Percentiles rank a stretch among this genome's conserved stretches.
These are phyloP conservation scores for Fraxinus anomala DNA, from an alignment of 257 asterid genomes.

Conservation along the genomic window DNA sequence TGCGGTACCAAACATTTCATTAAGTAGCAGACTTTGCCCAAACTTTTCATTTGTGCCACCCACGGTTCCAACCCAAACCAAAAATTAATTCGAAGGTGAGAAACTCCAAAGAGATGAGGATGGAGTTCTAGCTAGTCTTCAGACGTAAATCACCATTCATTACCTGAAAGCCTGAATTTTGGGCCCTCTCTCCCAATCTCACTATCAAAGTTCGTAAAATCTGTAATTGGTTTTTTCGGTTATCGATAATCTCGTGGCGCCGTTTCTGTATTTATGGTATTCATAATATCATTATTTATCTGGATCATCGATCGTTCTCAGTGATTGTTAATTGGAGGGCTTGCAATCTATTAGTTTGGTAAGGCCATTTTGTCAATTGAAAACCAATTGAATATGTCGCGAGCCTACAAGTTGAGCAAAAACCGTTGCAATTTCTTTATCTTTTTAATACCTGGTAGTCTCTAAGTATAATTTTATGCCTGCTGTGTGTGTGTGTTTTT, in stretches of 20 bases:
- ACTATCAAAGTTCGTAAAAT: slow-evolving; percentile 55
- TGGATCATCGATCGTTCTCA: neutral
- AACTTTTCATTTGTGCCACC: too few relatives aligned
- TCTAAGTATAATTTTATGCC: neutral
- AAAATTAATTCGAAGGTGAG: too few relatives aligned
- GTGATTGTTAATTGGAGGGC: neutral
- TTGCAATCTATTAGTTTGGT: neutral
- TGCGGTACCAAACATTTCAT: too few relatives aligned
- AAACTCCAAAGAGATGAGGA: too few relatives aligned
- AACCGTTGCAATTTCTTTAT: neutral
- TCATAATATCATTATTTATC: neutral
- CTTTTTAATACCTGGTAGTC: neutral
- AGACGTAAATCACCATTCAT: too few relatives aligned
- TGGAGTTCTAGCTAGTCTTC: too few relatives aligned
- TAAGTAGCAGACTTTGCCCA: too few relatives aligned
- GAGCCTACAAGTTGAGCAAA: neutral
- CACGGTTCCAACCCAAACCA: too few relatives aligned
- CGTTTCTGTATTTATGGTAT: neutral
- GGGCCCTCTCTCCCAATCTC: slow-evolving; percentile 77
- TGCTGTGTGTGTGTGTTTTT: neutral
- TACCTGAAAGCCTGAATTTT: slow-evolving; percentile 18
- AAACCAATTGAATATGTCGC: neutral
- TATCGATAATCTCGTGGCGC: neutral
- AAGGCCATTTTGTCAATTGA: neutral
- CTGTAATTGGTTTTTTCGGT: neutral